These are phyloP conservation scores for Microcyclospora tardicrescens DNA, from an alignment of 2,329 filamentous ascomycete species.

Conservation along the genomic window DNA sequence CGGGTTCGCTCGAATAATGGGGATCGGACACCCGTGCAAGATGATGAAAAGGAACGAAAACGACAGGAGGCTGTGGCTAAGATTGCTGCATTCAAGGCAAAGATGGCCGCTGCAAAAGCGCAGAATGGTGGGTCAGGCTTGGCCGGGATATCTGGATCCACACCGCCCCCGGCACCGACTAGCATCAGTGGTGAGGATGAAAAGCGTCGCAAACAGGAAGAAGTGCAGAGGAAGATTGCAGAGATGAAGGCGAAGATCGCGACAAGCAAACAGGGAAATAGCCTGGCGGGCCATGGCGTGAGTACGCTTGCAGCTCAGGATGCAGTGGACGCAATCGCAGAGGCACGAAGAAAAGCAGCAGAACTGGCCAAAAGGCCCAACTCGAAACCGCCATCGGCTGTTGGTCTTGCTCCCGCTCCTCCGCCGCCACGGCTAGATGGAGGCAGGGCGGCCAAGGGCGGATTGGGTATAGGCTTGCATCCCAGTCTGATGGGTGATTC, in stretches of 20 bases:
- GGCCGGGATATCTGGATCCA: conserved; percentile 4
- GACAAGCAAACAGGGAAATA: conserved; percentile 8
- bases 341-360: conserved; percentile 15
- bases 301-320: conserved; percentile 1
- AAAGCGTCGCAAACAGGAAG: conserved; percentile 17
- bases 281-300: conserved; percentile 9
- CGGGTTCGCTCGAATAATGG: conserved; percentile 26
- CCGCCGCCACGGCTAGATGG: conserved; percentile 37
- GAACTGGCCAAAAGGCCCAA: conserved; percentile 8
- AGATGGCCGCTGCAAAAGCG: conserved; percentile 16
- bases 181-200: conserved; percentile 7
- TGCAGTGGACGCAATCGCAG: conserved; percentile 10
- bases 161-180: conserved; percentile 5
- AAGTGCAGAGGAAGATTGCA: conserved; percentile 20
- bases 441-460: conserved; percentile 44
- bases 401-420: conserved; percentile 7
- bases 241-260: conserved; percentile 23
- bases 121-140: background rate
- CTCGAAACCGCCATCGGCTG: conserved; percentile 2
- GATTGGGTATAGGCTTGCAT: conserved; percentile 63
- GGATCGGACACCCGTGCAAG: conserved; percentile 5
- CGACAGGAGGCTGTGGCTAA: conserved; percentile 21
- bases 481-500: conserved; percentile 52
- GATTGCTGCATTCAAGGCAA: conserved; percentile 25
- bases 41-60: conserved; percentile 18